Base-by-base conservation (phyloP, 1,284 basidiomycete species). In the Trichosporon ovoides region DNA sequence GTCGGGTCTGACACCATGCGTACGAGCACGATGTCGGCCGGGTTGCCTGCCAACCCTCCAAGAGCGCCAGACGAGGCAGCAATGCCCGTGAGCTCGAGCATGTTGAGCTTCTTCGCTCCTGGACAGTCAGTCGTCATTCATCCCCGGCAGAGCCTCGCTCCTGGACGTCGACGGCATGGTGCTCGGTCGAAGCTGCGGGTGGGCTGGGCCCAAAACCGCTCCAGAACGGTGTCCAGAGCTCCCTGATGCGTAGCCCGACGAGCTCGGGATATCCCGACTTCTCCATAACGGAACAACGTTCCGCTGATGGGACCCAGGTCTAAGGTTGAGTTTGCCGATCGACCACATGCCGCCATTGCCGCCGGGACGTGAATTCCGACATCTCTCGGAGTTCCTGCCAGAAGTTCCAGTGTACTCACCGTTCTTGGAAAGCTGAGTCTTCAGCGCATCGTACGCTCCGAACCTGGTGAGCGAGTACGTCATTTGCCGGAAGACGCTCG, bases 401-500 rank as follows among this genome's bases (percentile, higher is more conserved):
- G 5, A 31, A 16, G 3, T 14, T 9, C 9, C 7, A 4, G 52
- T 20, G 19, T 19, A 60, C 66, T 50, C 49, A 69, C 68, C 68
- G 16, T 67, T 58, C 19, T 68, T 61, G 14, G 71, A 73, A 55
- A 72, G 62, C 53, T 58, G 55, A 20, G 36, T 53, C 64, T 77
- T 77, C 60, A 76, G 63, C 36, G 65, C 55, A 37, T 77, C 76
- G 60, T 77, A 77, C 10, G 71, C 74, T 35, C 75, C 76, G 52
- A 77, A 62, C 50, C 76, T 63, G 38, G 74, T 75, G 19, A 76
- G 69, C 14, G 67, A 70, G 62, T 77, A 77, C 13, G 76, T 75
- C 69, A 77, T 72, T 53, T 76, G 75, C 50, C 76, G 67, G 54
- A 78, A 70, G 53, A 78, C 67, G 5, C 71, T 73, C 1, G 77